Evolutionary conservation across 768 basidiomycete genomes (phyloP).

Genomic region (Astraeus odoratus): DNA sequence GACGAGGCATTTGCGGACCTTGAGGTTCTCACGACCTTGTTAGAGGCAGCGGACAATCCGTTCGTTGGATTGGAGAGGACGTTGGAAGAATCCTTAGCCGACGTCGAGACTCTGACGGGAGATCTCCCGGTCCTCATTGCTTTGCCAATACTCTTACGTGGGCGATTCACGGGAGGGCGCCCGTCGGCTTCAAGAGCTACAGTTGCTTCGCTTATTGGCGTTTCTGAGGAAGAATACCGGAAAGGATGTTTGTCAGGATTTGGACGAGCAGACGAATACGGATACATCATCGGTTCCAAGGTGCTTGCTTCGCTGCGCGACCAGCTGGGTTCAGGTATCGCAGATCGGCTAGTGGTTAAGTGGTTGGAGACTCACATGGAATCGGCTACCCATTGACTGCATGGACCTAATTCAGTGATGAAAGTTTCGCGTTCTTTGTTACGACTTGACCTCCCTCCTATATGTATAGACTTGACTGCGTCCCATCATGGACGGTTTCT

Average conservation of each 20-base stretch:
- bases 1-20: conserved; percentile 71
- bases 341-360: conserved; percentile 22
- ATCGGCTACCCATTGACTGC: conserved; percentile 13
- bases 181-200: conserved; percentile 12
- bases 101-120: conserved; percentile 48
- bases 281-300: conserved; percentile 48
- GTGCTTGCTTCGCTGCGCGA: conserved; percentile 44
- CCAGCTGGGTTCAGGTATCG: conserved; percentile 26
- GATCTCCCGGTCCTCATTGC: conserved; percentile 72
- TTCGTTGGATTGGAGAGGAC: conserved; percentile 15
- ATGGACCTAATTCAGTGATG: conserved; percentile 4
- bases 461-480: neutral
- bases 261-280: conserved; percentile 71
- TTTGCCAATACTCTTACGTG: conserved; percentile 57
- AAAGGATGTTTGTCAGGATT: conserved; percentile 67
- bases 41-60: conserved; percentile 43
- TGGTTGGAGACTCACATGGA: conserved; percentile 38
- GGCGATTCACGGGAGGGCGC: conserved; percentile 22
- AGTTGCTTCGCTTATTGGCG: conserved; percentile 48
- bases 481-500: neutral
- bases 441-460: neutral
- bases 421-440: neutral
- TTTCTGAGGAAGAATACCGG: conserved; percentile 60
- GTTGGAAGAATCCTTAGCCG: conserved; percentile 24
- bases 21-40: conserved; percentile 45